Base-by-base conservation (phyloP, 2,329 filamentous ascomycete genomes). In the Sphaerostilbella broomeana region DNA sequence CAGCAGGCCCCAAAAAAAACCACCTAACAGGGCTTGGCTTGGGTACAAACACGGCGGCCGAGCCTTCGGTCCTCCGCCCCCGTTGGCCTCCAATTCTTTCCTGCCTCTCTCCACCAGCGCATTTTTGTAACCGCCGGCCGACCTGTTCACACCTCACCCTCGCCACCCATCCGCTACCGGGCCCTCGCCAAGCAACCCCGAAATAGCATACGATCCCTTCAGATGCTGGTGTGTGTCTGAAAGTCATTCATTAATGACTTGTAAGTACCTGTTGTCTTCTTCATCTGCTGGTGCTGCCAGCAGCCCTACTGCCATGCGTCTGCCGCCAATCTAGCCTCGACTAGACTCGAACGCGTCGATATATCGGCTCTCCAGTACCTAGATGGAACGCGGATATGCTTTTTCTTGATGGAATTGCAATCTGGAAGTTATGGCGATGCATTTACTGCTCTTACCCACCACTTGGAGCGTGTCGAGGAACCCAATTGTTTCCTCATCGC, bases 171-270 rank as follows among this genome's bases (percentile, higher is more conserved):
- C 42, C 47, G 46, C 36, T 36, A 43, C 51, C 42, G 44, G 42
- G 37, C 38, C 34, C 38, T 40, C 41, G 53, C 54, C 52, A 51
- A 51, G 49, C 43, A 41, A 43, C 29, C 43, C 42, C 50, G 42
- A 46, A 51, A 47, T 43, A 47, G 39, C 46, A 47, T 49, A 46
- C 45, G 41, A 47, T 43, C 46, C 42, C 40, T 43, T 45, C 47
- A 49, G 38, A 54, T 54, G 50, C 45, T 43, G 36, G 42, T 43
- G 52, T 56, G 55, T 62, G 58, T 59, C 59, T 64, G 58, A 54
- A 51, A 53, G 57, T 56, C 56, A 55, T 64, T 58, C 52, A 58
- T 69, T 66, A 58, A 70, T 72, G 67, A 69, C 62, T 68, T 65
- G 69, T 73, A 63, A 68, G 69, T 73, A 45, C 43, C 49, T 47